Evolutionary conservation across 2,329 filamentous ascomycete genomes (phyloP).

Genomic region (Monilinia vaccinii-corymbosi): DNA sequence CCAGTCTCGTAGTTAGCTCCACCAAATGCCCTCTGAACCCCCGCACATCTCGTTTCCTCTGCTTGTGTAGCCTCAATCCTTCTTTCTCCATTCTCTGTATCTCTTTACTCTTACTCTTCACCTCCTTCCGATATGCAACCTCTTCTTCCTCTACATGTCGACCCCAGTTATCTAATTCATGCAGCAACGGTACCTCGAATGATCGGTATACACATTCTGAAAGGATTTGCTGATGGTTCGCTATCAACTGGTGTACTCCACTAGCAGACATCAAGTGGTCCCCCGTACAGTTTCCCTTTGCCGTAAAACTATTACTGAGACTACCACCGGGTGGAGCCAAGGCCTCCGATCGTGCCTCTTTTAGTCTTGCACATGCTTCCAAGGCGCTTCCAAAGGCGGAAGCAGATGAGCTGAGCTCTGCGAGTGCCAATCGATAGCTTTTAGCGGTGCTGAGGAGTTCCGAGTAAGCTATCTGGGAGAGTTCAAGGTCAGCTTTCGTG

Average conservation of each 20-base stretch:
- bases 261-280: conserved; percentile 53
- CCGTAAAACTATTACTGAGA: conserved; percentile 36
- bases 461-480: conserved; percentile 53
- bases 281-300: conserved; percentile 47
- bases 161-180: conserved; percentile 59
- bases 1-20: conserved; percentile 51
- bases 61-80: conserved; percentile 49
- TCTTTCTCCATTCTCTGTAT: conserved; percentile 58
- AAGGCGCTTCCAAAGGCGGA: conserved; percentile 56
- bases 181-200: conserved; percentile 60
- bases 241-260: conserved; percentile 57
- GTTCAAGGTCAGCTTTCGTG: conserved; percentile 53
- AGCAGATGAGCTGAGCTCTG: conserved; percentile 50
- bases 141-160: conserved; percentile 56
- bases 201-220: conserved; percentile 58
- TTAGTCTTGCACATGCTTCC: conserved; percentile 58
- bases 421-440: conserved; percentile 52
- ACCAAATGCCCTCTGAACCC: conserved; percentile 55
- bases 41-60: conserved; percentile 51
- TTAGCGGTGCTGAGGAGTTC: conserved; percentile 55
- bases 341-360: conserved; percentile 54
- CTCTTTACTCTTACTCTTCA: conserved; percentile 47
- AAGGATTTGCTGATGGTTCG: conserved; percentile 62
- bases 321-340: conserved; percentile 32
- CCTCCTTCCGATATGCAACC: conserved; percentile 46